Evolutionary conservation across 148 eudicot species (phyloP), one percentile per base, ranked within the genome.

Genomic region (Silene latifolia): DNA sequence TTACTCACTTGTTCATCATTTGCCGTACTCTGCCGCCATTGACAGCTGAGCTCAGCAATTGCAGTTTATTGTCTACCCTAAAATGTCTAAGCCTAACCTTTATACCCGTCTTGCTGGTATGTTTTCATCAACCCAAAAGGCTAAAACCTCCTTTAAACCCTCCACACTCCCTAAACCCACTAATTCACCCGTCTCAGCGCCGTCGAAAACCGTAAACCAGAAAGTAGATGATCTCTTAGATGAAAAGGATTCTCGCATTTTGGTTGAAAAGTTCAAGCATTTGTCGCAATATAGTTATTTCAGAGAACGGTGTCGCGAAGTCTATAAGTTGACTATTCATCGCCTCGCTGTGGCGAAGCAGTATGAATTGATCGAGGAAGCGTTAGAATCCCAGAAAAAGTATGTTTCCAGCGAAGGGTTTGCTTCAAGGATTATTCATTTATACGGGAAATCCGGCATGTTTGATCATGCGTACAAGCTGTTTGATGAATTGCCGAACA

Each of bases 401-500:
- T 67, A 76, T 60, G 12, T 72, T 48, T 8, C 27, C 15, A 25
- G 10, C 7, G 77, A 76, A 21, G 64, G 18, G 8, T 80, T 80
- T 51, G 80, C 73, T 59, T 18, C 71, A 0, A 64, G 69, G 12
- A 17, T 80, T 47, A 76, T 80, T 0, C 6, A 14, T 9, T 67
- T 72, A 5, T 80, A 80, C 18, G 83, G 83, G 4, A 80, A 72
- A 80, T 66, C 62, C 24, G 83, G 83, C 15, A 72, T 80, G 80
- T 80, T 80, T 60, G 80, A 80, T 14, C 80, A 74, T 77, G 86
- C 83, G 3, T 61, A 61, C 7, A 79, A 85, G 74, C 21, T 79
- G 85, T 82, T 85, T 68, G 82, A 85, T 54, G 87, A 85, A 77
- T 61, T 85, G 81, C 80, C 80, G 72, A 21, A 80, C 3, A 74